These are phyloP conservation scores for Botrytis sinoallii DNA, from an alignment of 2,329 filamentous ascomycete species.

Conservation along the genomic window DNA sequence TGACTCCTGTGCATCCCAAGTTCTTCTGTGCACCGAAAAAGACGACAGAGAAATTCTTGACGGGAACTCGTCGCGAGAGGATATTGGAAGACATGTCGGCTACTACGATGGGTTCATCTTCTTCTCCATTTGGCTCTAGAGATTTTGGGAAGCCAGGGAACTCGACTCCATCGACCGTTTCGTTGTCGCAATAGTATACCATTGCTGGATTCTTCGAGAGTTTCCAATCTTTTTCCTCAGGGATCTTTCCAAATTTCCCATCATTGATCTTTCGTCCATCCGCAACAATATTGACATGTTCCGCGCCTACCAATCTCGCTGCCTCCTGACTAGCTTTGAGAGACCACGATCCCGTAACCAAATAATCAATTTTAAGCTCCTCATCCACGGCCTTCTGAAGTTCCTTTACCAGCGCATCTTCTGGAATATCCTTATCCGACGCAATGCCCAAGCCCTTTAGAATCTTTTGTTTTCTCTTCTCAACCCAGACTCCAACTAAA, in stretches of 20 bases:
- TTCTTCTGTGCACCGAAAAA: conserved; percentile 98
- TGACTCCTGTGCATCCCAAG: conserved; percentile 79
- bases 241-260: conserved; percentile 84
- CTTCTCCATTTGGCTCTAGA: conserved; percentile 56
- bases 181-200: conserved; percentile 86
- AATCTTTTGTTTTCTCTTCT: conserved; percentile 60
- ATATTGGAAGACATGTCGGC: conserved; percentile 97
- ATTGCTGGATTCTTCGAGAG: conserved; percentile 67
- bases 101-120: conserved; percentile 71
- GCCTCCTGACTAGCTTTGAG: conserved; percentile 86
- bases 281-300: conserved; percentile 75
- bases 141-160: conserved; percentile 70
- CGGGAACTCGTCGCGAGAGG: conserved; percentile 72
- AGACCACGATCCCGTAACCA: conserved; percentile 87
- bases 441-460: conserved; percentile 50
- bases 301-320: conserved; percentile 68
- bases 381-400: conserved; percentile 62
- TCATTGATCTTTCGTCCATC: conserved; percentile 64
- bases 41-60: conserved; percentile 76
- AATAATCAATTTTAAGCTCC: conserved; percentile 80
- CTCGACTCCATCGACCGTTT: conserved; percentile 92
- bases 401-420: conserved; percentile 55
- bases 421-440: conserved; percentile 47
- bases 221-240: conserved; percentile 72
- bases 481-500: conserved; percentile 78